A percentile compares a stretch with the other conserved stretches of the same genome.
phyloP scores from a whole-genome alignment of 352 stramenopile genomes.

The Phytophthora parvispora region DNA sequence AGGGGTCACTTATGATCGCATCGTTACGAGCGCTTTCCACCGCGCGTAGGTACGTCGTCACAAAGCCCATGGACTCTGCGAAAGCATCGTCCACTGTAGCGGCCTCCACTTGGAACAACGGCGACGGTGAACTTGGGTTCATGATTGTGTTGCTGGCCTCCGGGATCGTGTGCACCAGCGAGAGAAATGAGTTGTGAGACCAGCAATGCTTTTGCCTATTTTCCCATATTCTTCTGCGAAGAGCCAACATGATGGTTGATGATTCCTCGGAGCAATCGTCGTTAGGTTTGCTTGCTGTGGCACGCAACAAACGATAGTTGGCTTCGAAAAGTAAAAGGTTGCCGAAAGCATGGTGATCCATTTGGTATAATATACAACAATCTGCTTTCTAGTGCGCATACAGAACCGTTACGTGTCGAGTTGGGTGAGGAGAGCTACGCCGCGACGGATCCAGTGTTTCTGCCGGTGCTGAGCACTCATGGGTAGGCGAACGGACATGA shows the following conservation, averaged over 20 bases:
- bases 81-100: constrained; percentile 26
- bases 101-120: constrained; percentile 18
- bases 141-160: constrained; percentile 7
- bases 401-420: constrained; percentile 92
- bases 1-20: constrained; percentile 47
- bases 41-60: constrained; percentile 42
- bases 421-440: constrained; percentile 95
- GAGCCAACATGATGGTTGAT: neutral
- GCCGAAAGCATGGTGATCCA: too few relatives aligned
- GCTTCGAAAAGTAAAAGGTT: too few relatives aligned
- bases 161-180: neutral
- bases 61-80: constrained; percentile 44
- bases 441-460: constrained; percentile 96
- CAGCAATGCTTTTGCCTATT: neutral
- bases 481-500: constrained; percentile 95
- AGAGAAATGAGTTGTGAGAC: constrained; percentile 18
- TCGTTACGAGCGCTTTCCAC: constrained; percentile 41
- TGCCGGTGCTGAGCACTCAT: constrained; percentile 90
- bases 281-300: too few relatives aligned
- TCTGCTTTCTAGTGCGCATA: neutral
- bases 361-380: neutral
- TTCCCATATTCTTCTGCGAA: constrained; percentile 16
- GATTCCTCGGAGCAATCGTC: neutral
- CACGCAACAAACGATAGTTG: too few relatives aligned
- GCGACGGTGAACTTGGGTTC: constrained; percentile 15